Conservation (phyloP, 768 basidiomycete species). For the Leucosporidium yakuticum region DNA sequence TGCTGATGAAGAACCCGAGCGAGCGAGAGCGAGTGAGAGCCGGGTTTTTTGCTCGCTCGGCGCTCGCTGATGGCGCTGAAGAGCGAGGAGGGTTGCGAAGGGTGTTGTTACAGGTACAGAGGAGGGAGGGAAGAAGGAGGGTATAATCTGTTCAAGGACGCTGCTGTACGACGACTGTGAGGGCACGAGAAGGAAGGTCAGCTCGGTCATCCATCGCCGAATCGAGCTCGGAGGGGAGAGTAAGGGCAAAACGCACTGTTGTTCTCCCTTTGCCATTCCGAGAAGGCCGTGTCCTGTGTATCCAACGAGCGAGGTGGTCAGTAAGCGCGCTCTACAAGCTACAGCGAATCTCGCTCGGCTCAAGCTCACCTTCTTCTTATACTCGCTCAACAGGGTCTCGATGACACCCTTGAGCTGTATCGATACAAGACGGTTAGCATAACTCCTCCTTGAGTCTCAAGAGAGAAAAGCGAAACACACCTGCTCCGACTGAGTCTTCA, state of each 20-base stretch:
- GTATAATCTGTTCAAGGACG: background rate
- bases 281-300: constrained; percentile 22
- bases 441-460: too few species aligned
- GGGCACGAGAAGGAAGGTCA: background rate
- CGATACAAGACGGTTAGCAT: too few species aligned
- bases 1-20: too few species aligned
- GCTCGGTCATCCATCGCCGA: background rate
- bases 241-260: constrained; percentile 9
- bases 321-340: too few species aligned
- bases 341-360: background rate
- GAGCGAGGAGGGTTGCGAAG: too few species aligned
- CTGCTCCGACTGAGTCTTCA: constrained; percentile 82
- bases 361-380: constrained; percentile 64
- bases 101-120: too few species aligned
- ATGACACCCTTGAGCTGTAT: constrained; percentile 75
- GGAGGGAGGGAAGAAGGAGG: background rate
- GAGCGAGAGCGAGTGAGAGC: too few species aligned
- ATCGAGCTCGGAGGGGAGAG: background rate
- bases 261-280: constrained; percentile 29
- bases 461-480: constrained; percentile 41
- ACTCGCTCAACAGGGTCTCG: constrained; percentile 69
- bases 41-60: too few species aligned
- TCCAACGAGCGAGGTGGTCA: too few species aligned
- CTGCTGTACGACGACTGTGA: background rate
- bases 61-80: too few species aligned